Conservation (phyloP, 2,329 filamentous ascomycete genomes). For the Aureobasidium pullulans region DNA sequence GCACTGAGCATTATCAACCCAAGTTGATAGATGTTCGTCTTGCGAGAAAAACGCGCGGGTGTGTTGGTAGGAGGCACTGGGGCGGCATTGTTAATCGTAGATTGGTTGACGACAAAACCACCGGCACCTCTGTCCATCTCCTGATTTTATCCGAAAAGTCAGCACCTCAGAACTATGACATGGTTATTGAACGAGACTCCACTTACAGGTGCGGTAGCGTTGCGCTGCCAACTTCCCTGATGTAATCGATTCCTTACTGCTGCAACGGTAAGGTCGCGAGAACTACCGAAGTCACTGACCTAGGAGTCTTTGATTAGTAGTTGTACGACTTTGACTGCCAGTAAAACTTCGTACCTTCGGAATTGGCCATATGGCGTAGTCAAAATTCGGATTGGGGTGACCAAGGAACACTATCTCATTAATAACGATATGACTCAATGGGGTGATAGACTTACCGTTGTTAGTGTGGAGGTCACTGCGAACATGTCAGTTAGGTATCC, state of each 20-base stretch:
- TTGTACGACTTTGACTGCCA: no score
- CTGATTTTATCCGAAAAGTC: no score
- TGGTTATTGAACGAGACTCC: not conserved
- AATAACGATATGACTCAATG: not conserved
- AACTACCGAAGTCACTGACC: conserved; percentile 1
- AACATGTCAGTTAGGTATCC: no score
- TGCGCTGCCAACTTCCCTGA: not conserved
- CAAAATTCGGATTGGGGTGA: not conserved
- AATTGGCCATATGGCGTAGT: not conserved
- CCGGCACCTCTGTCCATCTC: no score
- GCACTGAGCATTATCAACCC: conserved; percentile 2
- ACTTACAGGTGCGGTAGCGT: not conserved
- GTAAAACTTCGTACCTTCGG: not conserved
- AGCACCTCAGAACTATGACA: no score
- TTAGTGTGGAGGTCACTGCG: not conserved
- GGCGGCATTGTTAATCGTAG: no score
- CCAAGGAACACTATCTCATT: not conserved
- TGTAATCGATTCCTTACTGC: not conserved
- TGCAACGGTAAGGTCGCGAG: not conserved
- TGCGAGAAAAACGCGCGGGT: not conserved
- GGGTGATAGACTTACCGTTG: not conserved
- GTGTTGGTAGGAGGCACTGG: no score
- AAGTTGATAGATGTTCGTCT: not conserved
- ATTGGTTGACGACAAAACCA: no score
- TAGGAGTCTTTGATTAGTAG: not conserved